These are phyloP conservation scores for Calonectria hawksworthii DNA, from an alignment of 2,329 filamentous ascomycete species.

Conservation along the genomic window DNA sequence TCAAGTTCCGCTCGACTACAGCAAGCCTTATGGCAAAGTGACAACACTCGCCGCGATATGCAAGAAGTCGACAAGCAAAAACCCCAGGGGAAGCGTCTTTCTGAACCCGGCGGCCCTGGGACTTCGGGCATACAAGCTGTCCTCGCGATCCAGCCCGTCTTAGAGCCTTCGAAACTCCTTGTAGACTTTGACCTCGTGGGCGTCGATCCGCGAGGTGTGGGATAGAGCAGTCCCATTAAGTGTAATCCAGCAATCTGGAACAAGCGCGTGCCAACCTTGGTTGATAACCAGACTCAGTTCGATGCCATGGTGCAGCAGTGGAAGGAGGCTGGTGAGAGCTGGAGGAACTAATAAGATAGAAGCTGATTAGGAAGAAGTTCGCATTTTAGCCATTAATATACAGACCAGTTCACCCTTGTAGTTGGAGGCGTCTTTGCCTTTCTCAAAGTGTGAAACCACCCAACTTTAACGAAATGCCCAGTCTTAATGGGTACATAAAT, in stretches of 20 bases:
- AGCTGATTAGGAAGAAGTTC: too few relatives aligned
- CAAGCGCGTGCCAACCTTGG: background rate
- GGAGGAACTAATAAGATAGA: too few relatives aligned
- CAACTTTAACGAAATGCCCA: too few relatives aligned
- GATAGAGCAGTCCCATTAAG: background rate
- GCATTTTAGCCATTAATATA: too few relatives aligned
- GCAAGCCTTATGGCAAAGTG: background rate
- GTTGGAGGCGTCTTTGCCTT: too few relatives aligned
- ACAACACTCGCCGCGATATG: background rate
- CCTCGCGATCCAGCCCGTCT: background rate
- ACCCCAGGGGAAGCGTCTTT: background rate
- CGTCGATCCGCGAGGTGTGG: background rate
- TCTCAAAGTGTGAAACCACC: too few relatives aligned
- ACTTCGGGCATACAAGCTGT: background rate
- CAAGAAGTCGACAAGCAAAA: background rate
- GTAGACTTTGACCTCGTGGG: background rate
- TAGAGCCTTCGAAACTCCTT: background rate
- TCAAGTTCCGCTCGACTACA: background rate
- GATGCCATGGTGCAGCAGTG: background rate
- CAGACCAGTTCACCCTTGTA: too few relatives aligned
- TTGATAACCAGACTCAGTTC: background rate
- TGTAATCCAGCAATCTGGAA: background rate
- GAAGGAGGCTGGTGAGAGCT: background rate
- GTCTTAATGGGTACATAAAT: too few relatives aligned
- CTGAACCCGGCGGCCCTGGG: background rate